Base-by-base conservation (phyloP, 164 flowering plant genomes). In the Amborella trichopoda region DNA sequence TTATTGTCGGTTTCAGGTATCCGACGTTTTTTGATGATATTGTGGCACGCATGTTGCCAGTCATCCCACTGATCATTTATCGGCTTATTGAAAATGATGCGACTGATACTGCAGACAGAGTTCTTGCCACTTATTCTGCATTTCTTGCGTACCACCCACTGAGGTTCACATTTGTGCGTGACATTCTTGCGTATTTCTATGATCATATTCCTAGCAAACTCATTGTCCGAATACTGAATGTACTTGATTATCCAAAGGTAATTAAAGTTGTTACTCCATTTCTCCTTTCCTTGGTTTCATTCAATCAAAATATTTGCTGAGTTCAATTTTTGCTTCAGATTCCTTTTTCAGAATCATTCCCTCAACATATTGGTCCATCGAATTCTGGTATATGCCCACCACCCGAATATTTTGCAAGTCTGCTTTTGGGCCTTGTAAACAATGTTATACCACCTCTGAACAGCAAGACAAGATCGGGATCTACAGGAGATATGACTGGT, bases 11-110 rank as follows among this genome's bases (percentile, higher is more conserved):
- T 53, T 60, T 41, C 77, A 93, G 99, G 80, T 68, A 67, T 57
- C 99, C 96, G 3, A 67, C 80, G 27, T 84, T 84, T 67, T 84
- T 93, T 73, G 99, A 93, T 73, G 99, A 88, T 67, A 74, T 82
- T 64, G 94, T 77, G 12, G 96, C 90, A 24, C 87, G 94, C 23
- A 58, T 93, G 74, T 84, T 87, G 51, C 99, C 99, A 16, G 81
- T 93, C 52, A 84, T 93, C 58, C 99, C 95, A 20, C 67, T 87
- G 32, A 74, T 91, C 23, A 58, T 91, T 24, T 91, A 91, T 59
- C 65, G 99, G 53, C 82, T 91, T 10, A 84, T 91, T 54, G 99
- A 91, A 65, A 91, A 91, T 72, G 96, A 91, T 66, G 90, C 75
- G 17, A 65, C 66, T 23, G 96, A 91, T 50, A 52, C 59, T 14